These are phyloP conservation scores for Mycena polygramma DNA, from an alignment of 768 basidiomycete species.

Conservation along the genomic window DNA sequence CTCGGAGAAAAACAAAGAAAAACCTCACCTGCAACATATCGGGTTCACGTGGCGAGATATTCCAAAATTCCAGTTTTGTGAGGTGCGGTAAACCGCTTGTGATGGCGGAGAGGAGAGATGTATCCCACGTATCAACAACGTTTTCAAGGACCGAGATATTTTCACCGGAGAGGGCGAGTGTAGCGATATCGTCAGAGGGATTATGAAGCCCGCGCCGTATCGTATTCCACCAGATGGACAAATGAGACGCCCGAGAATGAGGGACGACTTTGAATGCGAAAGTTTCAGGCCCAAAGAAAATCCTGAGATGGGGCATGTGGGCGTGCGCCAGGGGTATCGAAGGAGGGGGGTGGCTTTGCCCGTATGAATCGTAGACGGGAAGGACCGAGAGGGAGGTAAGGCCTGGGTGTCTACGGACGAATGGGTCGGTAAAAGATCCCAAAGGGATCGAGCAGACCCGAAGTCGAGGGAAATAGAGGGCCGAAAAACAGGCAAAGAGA, in stretches of 20 bases:
- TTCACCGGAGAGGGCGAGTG: neutral
- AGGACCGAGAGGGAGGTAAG: slow-evolving; percentile 1
- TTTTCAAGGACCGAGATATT: neutral
- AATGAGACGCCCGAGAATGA: too few species aligned
- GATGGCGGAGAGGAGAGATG: neutral
- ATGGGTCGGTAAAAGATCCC: neutral
- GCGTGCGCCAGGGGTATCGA: neutral
- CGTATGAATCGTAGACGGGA: neutral
- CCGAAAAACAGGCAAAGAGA: neutral
- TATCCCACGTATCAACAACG: neutral
- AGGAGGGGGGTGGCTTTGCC: neutral
- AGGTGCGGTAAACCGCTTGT: neutral
- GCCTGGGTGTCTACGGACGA: neutral
- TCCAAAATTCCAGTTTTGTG: neutral
- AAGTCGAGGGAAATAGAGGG: slow-evolving; percentile 5
- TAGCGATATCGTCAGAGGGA: neutral
- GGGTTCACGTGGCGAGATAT: neutral
- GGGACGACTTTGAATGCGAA: slow-evolving; percentile 1
- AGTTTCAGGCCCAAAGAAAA: slow-evolving; percentile 1
- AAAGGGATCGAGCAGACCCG: slow-evolving; percentile 4
- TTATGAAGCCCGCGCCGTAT: too few species aligned
- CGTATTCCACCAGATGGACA: neutral
- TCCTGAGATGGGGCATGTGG: neutral
- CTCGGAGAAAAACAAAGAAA: too few species aligned
- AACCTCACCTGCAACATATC: neutral